These are phyloP conservation scores for Drosera spatulata DNA, from an alignment of 179 eudicot species.

Conservation along the genomic window DNA sequence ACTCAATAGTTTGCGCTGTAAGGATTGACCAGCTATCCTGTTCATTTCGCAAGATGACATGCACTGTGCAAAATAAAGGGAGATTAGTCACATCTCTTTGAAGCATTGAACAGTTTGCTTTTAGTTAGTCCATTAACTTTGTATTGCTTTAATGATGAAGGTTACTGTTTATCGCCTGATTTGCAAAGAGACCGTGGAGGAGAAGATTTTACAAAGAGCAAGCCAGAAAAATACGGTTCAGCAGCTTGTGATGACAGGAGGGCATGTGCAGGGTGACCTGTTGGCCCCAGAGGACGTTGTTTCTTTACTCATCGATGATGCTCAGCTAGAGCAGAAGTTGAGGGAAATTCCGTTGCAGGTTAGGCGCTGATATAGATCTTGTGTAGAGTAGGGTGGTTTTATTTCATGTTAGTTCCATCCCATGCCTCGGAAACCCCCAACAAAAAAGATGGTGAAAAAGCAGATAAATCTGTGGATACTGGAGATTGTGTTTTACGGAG, in stretches of 20 bases:
- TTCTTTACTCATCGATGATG: slow-evolving; percentile 86
- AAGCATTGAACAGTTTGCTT: too few relatives aligned
- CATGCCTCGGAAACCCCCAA: too few relatives aligned
- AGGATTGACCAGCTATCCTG: too few relatives aligned
- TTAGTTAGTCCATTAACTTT: slow-evolving; percentile 1
- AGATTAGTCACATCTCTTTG: too few relatives aligned
- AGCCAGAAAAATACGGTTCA: slow-evolving; percentile 95
- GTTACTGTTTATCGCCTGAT: slow-evolving; percentile 93
- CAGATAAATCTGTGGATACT: too few relatives aligned
- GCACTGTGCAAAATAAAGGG: too few relatives aligned
- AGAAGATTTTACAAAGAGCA: slow-evolving; percentile 93
- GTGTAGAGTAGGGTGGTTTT: background rate
- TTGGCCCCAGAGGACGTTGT: slow-evolving; percentile 97
- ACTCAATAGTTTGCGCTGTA: too few relatives aligned
- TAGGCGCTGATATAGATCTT: slow-evolving; percentile 1
- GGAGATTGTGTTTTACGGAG: too few relatives aligned
- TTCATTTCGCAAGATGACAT: background rate
- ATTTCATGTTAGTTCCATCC: too few relatives aligned
- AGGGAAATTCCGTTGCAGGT: slow-evolving; percentile 89
- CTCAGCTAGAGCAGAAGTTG: slow-evolving; percentile 86
- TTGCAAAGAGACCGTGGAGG: slow-evolving; percentile 97
- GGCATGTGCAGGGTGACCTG: slow-evolving; percentile 97
- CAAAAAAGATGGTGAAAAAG: too few relatives aligned
- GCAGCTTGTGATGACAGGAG: slow-evolving; percentile 99
- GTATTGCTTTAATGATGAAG: slow-evolving; percentile 21